Conservation (phyloP, 1,284 basidiomycete genomes). For the Papiliotrema laurentii region DNA sequence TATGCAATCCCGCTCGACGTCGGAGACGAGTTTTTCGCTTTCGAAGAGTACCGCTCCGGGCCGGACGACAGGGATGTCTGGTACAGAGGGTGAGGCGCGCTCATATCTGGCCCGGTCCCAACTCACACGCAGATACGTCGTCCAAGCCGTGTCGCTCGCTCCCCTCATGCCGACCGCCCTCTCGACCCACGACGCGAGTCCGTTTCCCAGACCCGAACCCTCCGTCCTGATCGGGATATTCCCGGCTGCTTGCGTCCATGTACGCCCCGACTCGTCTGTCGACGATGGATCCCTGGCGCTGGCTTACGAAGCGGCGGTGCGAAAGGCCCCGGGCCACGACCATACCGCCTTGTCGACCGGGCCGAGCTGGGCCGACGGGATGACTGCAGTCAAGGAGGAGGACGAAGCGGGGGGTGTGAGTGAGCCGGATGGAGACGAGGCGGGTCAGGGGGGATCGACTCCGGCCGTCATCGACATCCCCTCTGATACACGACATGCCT, state of each 20-base stretch:
- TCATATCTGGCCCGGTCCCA: neutral
- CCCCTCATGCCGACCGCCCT: conserved; percentile 44
- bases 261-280: conserved; percentile 82
- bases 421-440: no score
- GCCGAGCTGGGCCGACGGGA: conserved; percentile 32
- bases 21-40: conserved; percentile 94
- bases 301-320: conserved; percentile 37
- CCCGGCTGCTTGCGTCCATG: conserved; percentile 81
- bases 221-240: conserved; percentile 96
- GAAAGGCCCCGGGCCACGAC: conserved; percentile 23
- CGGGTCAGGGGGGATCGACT: no score
- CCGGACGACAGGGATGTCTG: conserved; percentile 60
- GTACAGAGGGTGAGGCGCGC: conserved; percentile 72
- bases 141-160: conserved; percentile 70
- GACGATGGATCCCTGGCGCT: conserved; percentile 79
- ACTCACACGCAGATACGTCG: conserved; percentile 66
- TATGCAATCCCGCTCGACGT: conserved; percentile 53
- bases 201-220: conserved; percentile 48
- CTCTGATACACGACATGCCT: no score
- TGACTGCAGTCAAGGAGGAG: conserved; percentile 67
- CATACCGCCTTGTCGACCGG: conserved; percentile 7
- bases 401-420: conserved; percentile 65
- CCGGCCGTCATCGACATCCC: conserved; percentile 2
- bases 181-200: conserved; percentile 36
- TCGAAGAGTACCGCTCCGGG: conserved; percentile 67